Evolutionary conservation across 768 basidiomycete species (phyloP).

Genomic region (Floccularia luteovirens): DNA sequence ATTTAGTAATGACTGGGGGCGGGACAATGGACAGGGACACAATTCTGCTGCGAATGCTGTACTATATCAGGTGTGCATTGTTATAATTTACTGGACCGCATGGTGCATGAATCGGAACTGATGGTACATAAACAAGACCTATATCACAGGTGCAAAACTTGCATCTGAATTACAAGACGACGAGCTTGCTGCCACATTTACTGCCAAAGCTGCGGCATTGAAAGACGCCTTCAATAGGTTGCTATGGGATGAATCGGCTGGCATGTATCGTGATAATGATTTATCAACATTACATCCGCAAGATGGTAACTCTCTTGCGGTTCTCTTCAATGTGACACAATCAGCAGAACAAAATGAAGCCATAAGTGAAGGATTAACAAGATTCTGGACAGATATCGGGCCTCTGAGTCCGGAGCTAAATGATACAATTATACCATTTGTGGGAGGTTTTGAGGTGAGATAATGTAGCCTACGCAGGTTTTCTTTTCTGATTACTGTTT

Average conservation of each 20-base stretch:
- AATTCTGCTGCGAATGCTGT: conserved; percentile 42
- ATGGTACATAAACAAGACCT: conserved; percentile 12
- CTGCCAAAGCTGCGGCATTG: conserved; percentile 25
- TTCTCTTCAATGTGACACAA: conserved; percentile 37
- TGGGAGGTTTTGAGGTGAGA: conserved; percentile 39
- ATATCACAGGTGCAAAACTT: conserved; percentile 26
- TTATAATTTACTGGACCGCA: no score
- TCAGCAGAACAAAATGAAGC: conserved; percentile 26
- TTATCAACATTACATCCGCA: conserved; percentile 33
- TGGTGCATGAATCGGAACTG: not conserved
- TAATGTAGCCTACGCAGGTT: not conserved
- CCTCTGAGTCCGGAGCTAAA: conserved; percentile 41
- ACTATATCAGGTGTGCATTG: conserved; percentile 26
- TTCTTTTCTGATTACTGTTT: not conserved
- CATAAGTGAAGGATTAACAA: conserved; percentile 33
- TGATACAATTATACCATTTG: conserved; percentile 44
- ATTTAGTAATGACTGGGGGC: conserved; percentile 42
- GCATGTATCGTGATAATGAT: conserved; percentile 41
- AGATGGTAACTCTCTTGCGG: conserved; percentile 41
- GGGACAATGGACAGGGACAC: conserved; percentile 35
- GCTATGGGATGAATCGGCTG: conserved; percentile 33
- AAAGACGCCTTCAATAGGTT: conserved; percentile 32
- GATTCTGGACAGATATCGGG: conserved; percentile 42
- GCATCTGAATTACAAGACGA: conserved; percentile 19
- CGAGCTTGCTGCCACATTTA: conserved; percentile 15